Conservation (phyloP, 805 yeast species). For the Cyberlindnera xishuangbannaensis region DNA sequence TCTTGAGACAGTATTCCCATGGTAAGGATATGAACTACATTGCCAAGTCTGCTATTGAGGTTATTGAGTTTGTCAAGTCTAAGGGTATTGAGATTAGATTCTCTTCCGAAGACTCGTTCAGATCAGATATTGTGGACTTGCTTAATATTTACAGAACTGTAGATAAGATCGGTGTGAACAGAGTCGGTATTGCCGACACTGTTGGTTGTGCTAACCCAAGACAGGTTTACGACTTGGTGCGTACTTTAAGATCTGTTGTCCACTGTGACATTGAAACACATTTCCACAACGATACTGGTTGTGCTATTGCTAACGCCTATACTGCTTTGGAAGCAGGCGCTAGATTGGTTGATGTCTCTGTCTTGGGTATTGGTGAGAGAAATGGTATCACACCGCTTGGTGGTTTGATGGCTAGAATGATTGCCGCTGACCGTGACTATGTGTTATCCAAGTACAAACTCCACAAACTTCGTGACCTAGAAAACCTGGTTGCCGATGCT, state of each 20-base stretch:
- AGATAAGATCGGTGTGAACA: conserved; percentile 94
- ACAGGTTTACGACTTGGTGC: conserved; percentile 94
- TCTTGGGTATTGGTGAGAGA: conserved; percentile 97
- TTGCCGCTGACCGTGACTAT: conserved; percentile 96
- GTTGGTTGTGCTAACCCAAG: conserved; percentile 99
- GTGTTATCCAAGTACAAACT: conserved; percentile 91
- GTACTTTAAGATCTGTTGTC: conserved; percentile 89
- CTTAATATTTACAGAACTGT: conserved; percentile 95
- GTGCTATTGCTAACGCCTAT: conserved; percentile 98
- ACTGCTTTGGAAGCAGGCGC: conserved; percentile 99
- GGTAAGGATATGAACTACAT: conserved; percentile 99
- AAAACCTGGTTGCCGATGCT: conserved; percentile 93
- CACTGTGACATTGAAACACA: conserved; percentile 97
- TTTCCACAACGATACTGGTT: conserved; percentile 98
- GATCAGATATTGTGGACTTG: conserved; percentile 92
- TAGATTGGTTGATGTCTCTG: conserved; percentile 87
- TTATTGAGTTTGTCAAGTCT: conserved; percentile 93
- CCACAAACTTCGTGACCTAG: conserved; percentile 93
- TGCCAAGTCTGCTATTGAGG: conserved; percentile 93
- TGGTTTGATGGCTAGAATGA: conserved; percentile 98
- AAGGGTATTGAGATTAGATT: conserved; percentile 96
- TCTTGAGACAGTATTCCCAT: conserved; percentile 89
- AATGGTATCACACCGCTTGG: conserved; percentile 98
- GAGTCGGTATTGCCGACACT: conserved; percentile 99
- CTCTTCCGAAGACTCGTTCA: conserved; percentile 95